Evolutionary conservation across 2,329 filamentous ascomycete species (phyloP).

Genomic region (Podosphaera fusca): DNA sequence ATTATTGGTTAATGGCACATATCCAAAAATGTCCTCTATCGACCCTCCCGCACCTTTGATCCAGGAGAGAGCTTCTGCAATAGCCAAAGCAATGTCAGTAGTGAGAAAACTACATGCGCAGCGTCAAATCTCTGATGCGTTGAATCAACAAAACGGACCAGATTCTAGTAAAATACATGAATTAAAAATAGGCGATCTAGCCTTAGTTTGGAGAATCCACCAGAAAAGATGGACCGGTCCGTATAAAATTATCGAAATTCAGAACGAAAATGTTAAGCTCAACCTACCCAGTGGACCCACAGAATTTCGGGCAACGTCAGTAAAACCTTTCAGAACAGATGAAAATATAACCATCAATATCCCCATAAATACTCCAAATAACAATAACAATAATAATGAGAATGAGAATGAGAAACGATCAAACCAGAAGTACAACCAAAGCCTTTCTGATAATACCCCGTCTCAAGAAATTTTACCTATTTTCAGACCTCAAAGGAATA

Average conservation of each 20-base stretch:
- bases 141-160: background rate
- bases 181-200: background rate
- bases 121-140: background rate
- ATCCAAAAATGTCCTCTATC: background rate
- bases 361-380: background rate
- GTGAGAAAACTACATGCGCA: background rate
- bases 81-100: background rate
- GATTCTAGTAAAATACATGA: background rate
- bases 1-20: background rate
- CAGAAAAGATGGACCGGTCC: background rate
- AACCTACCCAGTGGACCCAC: no score
- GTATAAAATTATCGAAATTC: no score
- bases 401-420: background rate
- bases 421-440: conserved; percentile 1
- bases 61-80: background rate
- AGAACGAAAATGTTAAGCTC: no score
- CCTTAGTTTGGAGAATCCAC: background rate
- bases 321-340: background rate
- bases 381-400: background rate
- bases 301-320: no score
- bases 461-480: conserved; percentile 2
- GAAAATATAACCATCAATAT: no score
- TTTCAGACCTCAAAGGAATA: conserved; percentile 1
- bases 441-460: conserved; percentile 1
- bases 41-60: background rate